These are phyloP conservation scores for Vigna reflexopilosa DNA, from an alignment of 306 rosid genomes.

Conservation along the genomic window DNA sequence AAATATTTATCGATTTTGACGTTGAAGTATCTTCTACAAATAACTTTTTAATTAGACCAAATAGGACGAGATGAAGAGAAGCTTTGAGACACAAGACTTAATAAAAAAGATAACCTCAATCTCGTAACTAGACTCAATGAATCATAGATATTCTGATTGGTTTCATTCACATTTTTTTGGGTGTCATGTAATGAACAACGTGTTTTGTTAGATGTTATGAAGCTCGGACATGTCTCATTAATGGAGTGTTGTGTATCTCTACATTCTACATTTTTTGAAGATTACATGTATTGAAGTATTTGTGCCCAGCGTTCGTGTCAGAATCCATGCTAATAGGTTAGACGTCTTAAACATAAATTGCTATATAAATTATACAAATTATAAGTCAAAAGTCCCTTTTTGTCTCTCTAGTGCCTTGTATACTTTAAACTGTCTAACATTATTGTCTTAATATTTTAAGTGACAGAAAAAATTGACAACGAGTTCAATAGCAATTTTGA, in stretches of 20 bases:
- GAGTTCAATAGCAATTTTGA: not conserved
- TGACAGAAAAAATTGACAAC: not conserved
- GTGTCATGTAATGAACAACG: not conserved
- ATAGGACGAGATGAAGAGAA: too few relatives aligned
- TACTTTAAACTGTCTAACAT: not conserved
- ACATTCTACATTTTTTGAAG: too few relatives aligned
- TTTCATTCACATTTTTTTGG: not conserved
- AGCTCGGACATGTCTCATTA: too few relatives aligned
- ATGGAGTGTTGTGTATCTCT: too few relatives aligned
- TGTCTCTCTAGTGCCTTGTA: not conserved
- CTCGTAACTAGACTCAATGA: not conserved
- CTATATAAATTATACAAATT: not conserved
- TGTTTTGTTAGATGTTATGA: not conserved
- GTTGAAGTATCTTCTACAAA: too few relatives aligned
- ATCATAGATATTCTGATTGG: not conserved
- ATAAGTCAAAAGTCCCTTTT: conserved; percentile 3
- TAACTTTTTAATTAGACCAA: too few relatives aligned
- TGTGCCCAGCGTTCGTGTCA: too few relatives aligned
- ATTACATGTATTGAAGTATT: too few relatives aligned
- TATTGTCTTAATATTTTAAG: not conserved
- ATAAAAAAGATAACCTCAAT: too few relatives aligned
- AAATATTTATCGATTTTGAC: too few relatives aligned
- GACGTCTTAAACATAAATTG: not conserved
- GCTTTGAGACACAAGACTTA: too few relatives aligned
- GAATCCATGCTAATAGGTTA: too few relatives aligned